Evolutionary conservation across 805 yeast species (phyloP).

Genomic region (Debaryomyces prosopidis): DNA sequence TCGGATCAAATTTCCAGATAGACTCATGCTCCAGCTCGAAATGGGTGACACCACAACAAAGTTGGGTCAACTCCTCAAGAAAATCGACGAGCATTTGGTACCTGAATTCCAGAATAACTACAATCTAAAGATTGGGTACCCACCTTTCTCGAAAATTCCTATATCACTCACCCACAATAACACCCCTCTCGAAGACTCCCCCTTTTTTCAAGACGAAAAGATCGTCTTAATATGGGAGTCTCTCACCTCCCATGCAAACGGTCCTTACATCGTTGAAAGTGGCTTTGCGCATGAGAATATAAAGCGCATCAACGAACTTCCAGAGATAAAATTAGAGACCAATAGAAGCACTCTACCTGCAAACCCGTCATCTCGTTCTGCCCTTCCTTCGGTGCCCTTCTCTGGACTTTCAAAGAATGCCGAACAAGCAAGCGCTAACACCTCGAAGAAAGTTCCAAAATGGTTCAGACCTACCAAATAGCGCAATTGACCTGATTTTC

Average conservation of each 20-base stretch:
- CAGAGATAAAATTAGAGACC: constrained; percentile 35
- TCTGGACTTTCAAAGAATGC: background rate
- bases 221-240: constrained; percentile 39
- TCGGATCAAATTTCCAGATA: constrained; percentile 41
- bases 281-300: constrained; percentile 11
- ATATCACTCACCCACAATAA: constrained; percentile 30
- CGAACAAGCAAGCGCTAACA: background rate
- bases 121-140: constrained; percentile 33
- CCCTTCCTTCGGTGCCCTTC: background rate
- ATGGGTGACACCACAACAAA: constrained; percentile 26
- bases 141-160: constrained; percentile 35
- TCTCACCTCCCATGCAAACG: constrained; percentile 9
- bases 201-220: constrained; percentile 31
- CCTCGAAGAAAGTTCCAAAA: constrained; percentile 16
- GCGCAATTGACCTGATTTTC: background rate
- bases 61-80: constrained; percentile 37
- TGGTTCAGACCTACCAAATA: constrained; percentile 22
- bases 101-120: constrained; percentile 30
- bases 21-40: constrained; percentile 33
- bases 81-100: constrained; percentile 31
- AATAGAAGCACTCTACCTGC: constrained; percentile 33
- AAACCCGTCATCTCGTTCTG: constrained; percentile 10
- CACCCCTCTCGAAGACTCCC: constrained; percentile 22
- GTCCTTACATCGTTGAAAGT: constrained; percentile 26
- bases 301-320: constrained; percentile 30